A percentile compares a stretch with the other conserved stretches of the same genome.
Conservation (phyloP, 1,284 basidiomycete species). For the Ustilago sp. region DNA sequence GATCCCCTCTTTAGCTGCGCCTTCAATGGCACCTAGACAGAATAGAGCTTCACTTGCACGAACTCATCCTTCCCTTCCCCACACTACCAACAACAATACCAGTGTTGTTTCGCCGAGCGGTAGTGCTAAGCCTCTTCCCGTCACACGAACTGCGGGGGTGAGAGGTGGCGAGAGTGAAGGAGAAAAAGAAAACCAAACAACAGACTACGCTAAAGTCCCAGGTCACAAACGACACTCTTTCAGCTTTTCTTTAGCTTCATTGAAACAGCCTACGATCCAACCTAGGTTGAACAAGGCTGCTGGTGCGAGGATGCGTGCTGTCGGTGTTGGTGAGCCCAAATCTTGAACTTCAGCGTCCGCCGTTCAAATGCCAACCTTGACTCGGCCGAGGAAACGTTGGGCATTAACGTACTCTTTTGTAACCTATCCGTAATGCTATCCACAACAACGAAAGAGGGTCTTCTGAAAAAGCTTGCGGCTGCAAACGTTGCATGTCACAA, state of each 20-base stretch:
- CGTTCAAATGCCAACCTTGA: too few relatives aligned
- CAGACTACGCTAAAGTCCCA: slow-evolving; percentile 5
- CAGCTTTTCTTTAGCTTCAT: slow-evolving; percentile 4
- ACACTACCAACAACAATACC: background rate
- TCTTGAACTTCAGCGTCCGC: too few relatives aligned
- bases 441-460: too few relatives aligned
- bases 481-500: too few relatives aligned
- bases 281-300: slow-evolving; percentile 29
- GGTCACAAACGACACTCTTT: slow-evolving; percentile 15
- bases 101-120: background rate
- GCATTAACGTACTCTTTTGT: too few relatives aligned
- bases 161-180: background rate
- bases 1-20: slow-evolving; percentile 45
- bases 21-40: slow-evolving; percentile 35
- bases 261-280: slow-evolving; percentile 12
- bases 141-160: background rate
- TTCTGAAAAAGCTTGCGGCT: too few relatives aligned
- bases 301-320: slow-evolving; percentile 6
- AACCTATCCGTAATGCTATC: too few relatives aligned
- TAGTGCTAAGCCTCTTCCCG: background rate
- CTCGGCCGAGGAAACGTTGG: too few relatives aligned
- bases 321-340: background rate
- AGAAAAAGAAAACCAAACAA: background rate
- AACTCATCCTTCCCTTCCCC: background rate
- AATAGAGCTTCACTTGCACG: slow-evolving; percentile 42